These are phyloP conservation scores for Nigrograna mackinnonii DNA, from an alignment of 2,329 filamentous ascomycete genomes.

Conservation along the genomic window DNA sequence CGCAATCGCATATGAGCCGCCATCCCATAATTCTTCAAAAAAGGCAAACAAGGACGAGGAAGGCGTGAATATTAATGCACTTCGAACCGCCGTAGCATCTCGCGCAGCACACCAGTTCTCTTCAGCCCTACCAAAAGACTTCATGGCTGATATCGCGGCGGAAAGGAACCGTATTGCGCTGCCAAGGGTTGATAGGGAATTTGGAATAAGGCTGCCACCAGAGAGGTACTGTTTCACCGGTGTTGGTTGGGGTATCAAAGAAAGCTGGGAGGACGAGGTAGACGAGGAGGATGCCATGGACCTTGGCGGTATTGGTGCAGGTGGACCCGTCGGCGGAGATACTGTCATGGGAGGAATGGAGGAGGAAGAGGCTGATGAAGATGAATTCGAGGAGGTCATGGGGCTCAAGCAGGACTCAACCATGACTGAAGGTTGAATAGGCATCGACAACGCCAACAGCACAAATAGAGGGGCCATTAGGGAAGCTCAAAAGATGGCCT, in stretches of 20 bases:
- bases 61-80: constrained; percentile 65
- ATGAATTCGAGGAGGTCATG: constrained; percentile 49
- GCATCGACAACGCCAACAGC: too few species aligned
- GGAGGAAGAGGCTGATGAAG: constrained; percentile 44
- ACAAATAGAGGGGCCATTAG: too few species aligned
- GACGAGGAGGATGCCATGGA: constrained; percentile 62
- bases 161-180: constrained; percentile 51
- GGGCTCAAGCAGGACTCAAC: constrained; percentile 32
- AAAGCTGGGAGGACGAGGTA: constrained; percentile 67
- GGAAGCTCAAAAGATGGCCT: too few species aligned
- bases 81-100: constrained; percentile 73
- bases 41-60: constrained; percentile 25
- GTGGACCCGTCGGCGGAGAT: constrained; percentile 41
- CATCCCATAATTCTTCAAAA: constrained; percentile 8
- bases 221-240: constrained; percentile 58
- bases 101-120: constrained; percentile 72
- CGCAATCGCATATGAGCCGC: constrained; percentile 45
- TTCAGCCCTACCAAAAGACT: constrained; percentile 70
- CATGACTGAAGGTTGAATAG: constrained; percentile 36
- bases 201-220: constrained; percentile 62
- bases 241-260: constrained; percentile 34
- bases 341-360: constrained; percentile 35
- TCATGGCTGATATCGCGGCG: constrained; percentile 69
- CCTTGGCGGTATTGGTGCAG: constrained; percentile 46
- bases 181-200: constrained; percentile 55